phyloP scores from a whole-genome alignment of 225 moss, liverwort and hornwort genomes.

The Asterella californica region DNA sequence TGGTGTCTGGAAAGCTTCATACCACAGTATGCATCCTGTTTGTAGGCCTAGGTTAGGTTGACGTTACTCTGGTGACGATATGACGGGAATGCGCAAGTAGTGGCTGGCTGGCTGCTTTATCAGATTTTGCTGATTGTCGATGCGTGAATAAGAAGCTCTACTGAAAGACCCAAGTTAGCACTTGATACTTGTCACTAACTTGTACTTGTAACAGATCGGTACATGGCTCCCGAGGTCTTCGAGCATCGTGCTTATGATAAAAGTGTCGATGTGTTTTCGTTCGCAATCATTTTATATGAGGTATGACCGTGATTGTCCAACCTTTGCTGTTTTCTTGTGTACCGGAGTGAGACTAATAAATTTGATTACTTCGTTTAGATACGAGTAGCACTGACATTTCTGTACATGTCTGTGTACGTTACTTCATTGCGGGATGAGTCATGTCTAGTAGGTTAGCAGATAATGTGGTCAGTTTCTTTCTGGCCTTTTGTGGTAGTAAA shows the following conservation, averaged over 20 bases:
- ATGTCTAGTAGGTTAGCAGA: too few relatives aligned
- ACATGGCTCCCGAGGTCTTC: conserved; percentile 98
- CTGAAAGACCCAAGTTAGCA: background rate
- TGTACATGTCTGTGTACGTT: too few relatives aligned
- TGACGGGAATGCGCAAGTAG: too few relatives aligned
- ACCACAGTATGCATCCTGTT: background rate
- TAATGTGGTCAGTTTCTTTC: too few relatives aligned
- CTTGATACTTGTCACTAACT: background rate
- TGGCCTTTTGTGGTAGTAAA: too few relatives aligned
- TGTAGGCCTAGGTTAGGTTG: background rate
- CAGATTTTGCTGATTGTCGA: background rate
- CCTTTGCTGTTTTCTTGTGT: background rate
- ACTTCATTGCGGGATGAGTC: too few relatives aligned
- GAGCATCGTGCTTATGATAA: conserved; percentile 68
- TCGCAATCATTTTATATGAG: conserved; percentile 72
- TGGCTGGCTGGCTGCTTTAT: too few relatives aligned
- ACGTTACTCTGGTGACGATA: background rate
- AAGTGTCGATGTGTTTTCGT: conserved; percentile 79
- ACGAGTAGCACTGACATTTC: too few relatives aligned
- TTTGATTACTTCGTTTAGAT: too few relatives aligned
- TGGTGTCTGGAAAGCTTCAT: background rate
- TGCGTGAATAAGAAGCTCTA: background rate
- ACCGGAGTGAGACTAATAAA: too few relatives aligned
- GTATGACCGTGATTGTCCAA: conserved; percentile 4
- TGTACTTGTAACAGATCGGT: conserved; percentile 46